Evolutionary conservation across 306 rosid genomes (phyloP), one percentile per base, ranked within the genome.

Genomic region (Fragaria vesca): DNA sequence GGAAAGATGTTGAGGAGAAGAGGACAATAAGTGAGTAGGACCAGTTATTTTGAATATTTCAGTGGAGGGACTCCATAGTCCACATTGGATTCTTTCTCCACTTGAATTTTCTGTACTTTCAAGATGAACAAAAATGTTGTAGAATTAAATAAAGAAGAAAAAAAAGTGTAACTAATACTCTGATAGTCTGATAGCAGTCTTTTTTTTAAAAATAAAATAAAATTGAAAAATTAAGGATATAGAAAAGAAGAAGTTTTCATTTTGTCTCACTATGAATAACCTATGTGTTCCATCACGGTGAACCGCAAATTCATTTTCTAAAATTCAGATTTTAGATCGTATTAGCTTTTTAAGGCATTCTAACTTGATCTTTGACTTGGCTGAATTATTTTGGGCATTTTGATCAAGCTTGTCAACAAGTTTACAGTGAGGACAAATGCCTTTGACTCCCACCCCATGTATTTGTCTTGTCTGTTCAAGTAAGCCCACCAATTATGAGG

Each of bases 1-100:
- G 40, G 36, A 36, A 69, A 47, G 26, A 60, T 42, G 9, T 43
- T 66, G 28, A 60, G 42, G 48, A 6, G 46, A 61, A 62, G 32
- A 61, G 38, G 71, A 75, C 78, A 62, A 61, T 18, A 9, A 38
- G 52, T 3, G 46, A 26, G 28, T 61, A 36, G 78, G 71, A 75
- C 71, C 47, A 18, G 6, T 43, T 30, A 8, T 57, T 57, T 57
- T 45, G 12, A 61, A 45, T 18, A 5, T 61, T 61, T 28, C 43
- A 28, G 16, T 45, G 46, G 34, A 60, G 30, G 45, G 58, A 61
- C 57, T 74, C 43, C 57, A 43, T 43, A 60, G 18, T 43, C 45
- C 45, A 43, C 47, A 40, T 36, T 71, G 61, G 54, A 48, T 48
- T 48, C 60, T 47, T 70, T 36, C 42, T 70, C 18, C 8, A 17